Evolutionary conservation across 805 yeast genomes (phyloP), one percentile per base, ranked within the genome.

Genomic region (Blastobotrys parvus): DNA sequence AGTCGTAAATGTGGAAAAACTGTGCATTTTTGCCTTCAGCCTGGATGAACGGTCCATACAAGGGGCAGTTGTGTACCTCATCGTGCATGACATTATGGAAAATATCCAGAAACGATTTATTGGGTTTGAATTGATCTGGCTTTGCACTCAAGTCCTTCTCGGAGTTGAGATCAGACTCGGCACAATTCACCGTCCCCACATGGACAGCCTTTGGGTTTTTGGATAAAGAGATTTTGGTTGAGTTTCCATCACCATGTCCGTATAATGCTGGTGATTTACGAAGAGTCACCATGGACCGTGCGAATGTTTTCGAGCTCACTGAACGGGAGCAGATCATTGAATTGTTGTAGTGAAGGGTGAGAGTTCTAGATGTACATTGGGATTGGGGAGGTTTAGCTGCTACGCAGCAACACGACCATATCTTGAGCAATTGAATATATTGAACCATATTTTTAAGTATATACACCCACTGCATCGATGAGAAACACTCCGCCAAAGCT

Each of bases 1-100:
- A 68, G 57, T 84, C 94, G 51, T 75, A 80, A 35, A 85, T 73
- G 5, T 88, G 86, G 80, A 82, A 75, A 58, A 63, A 78, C 0
- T 72, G 63, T 17, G 65, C 65, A 11, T 72, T 74, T 30, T 69
- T 33, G 7, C 41, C 49, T 34, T 62, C 61, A 25, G 58, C 59
- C 0, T 56, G 52, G 1, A 65, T 68, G 21, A 59, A 33, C 15
- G 55, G 50, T 19, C 41, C 22, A 43, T 53, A 61, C 4, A 47
- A 34, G 1, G 60, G 58, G 46, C 59, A 60, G 25, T 45, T 37
- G 39, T 59, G 61, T 33, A 61, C 50, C 35, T 60, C 39, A 19
- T 48, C 22, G 19, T 33, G 43, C 33, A 65, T 40, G 16, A 48
- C 49, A 25, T 43, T 38, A 8, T 52, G 50, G 1, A 58, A 55